These are phyloP conservation scores for Solanum sitiens DNA, from an alignment of 257 asterid species.

Conservation along the genomic window DNA sequence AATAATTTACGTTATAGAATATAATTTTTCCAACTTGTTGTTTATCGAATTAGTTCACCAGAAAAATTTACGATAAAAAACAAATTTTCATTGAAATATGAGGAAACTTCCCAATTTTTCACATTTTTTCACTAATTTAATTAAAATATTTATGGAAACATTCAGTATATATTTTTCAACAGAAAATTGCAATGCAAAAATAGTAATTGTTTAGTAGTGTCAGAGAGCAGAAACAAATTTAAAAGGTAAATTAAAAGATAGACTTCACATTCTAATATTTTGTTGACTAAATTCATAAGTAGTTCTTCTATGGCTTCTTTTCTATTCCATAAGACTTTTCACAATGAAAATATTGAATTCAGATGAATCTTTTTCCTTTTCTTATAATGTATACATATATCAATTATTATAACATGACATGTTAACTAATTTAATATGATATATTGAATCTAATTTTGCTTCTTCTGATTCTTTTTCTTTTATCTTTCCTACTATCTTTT, in stretches of 20 bases:
- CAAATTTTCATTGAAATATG: too few relatives aligned
- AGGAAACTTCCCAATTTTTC: too few relatives aligned
- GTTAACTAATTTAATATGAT: not conserved
- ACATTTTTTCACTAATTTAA: too few relatives aligned
- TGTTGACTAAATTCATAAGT: not conserved
- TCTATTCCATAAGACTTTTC: not conserved
- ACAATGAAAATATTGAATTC: not conserved
- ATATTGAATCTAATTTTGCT: not conserved
- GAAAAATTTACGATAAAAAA: too few relatives aligned
- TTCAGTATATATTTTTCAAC: too few relatives aligned
- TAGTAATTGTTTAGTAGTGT: not conserved
- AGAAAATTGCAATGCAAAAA: too few relatives aligned
- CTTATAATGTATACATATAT: not conserved
- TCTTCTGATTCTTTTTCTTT: not conserved
- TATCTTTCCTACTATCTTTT: not conserved
- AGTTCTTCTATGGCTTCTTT: too few relatives aligned
- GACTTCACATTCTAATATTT: not conserved
- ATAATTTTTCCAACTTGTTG: too few relatives aligned
- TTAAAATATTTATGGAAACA: too few relatives aligned
- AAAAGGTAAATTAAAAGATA: not conserved
- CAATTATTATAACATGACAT: not conserved
- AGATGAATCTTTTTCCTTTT: not conserved
- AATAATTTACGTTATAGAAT: not conserved
- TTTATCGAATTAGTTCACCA: fast-evolving
- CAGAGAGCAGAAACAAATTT: not conserved